Evolutionary conservation across 352 stramenopile genomes (phyloP), one percentile per base, ranked within the genome.

Genomic region (Globisporangium parvum): DNA sequence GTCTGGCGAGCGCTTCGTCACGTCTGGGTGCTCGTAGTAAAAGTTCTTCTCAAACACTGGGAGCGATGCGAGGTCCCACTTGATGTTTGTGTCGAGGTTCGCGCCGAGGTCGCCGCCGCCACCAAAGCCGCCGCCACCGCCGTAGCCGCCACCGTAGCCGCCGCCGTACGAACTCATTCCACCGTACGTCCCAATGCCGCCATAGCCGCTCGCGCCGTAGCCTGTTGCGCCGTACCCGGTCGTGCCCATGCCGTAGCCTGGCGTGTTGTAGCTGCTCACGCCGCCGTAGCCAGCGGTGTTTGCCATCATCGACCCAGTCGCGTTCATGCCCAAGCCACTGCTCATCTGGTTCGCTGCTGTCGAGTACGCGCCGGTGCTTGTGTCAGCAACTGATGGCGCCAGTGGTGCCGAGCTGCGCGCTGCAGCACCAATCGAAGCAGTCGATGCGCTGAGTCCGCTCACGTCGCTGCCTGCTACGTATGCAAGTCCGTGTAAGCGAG

Each of bases 11-110:
- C 96, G 84, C n/a, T 77, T 79, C 6, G 87, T 88, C 23, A 99
- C 96, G 60, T 97, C 93, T 18, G 97, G 97, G 77, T 99, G 97
- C 74, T 99, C 89, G 59, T 95, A 92, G 90, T 99, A 99, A 63
- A 99, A 99, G 69, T 99, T 98, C 73, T 99, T 99, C 70, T 99
- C 96, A 64, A 99, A 99, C 20, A 93, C 80, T 1, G 95, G 92
- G 11, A 99, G 77, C 64, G 97, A 86, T 24, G 87, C 75, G 46
- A 98, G 60, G 58, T 97, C 86, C 84, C 97, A 99, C 64, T 98
- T 84, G 76, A 99, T 99, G 54, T 96, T 86, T 10, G 75, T 81
- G 54, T 87, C 73, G 45, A 99, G 75, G 63, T 88, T 88, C 6
- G 86, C 70, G 26, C 95, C 95, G 1, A 98, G 67, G 63, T 91